Percentiles rank a stretch among this genome's conserved stretches.
Evolutionary conservation across 768 basidiomycete species (phyloP).

Genomic region (Filobasidium floriforme): DNA sequence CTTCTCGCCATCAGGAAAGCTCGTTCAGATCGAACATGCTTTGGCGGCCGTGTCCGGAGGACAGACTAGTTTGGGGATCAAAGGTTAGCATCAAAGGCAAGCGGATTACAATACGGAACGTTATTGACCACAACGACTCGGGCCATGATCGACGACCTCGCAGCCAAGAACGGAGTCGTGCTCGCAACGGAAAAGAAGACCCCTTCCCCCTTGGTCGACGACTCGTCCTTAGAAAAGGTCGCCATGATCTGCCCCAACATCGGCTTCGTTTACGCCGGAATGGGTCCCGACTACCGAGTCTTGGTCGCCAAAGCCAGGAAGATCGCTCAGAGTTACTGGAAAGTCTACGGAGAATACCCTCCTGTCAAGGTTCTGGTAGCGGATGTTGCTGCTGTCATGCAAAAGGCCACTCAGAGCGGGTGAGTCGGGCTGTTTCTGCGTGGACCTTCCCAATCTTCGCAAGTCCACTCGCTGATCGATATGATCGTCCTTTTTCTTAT

Average conservation of each 20-base stretch:
- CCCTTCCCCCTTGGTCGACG: conserved; percentile 93
- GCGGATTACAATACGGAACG: no score
- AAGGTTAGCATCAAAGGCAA: conserved; percentile 57
- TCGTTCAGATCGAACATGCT: conserved; percentile 99
- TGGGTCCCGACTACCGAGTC: conserved; percentile 97
- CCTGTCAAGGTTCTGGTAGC: conserved; percentile 92
- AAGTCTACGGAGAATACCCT: conserved; percentile 96
- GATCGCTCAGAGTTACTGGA: conserved; percentile 98
- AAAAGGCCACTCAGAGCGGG: conserved; percentile 98
- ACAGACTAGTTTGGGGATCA: conserved; percentile 95
- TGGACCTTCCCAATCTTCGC: background rate
- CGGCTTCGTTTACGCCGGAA: conserved; percentile 97
- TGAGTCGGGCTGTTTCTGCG: conserved; percentile 47
- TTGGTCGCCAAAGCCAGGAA: conserved; percentile 90
- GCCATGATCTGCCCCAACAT: conserved; percentile 97
- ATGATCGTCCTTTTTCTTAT: no score
- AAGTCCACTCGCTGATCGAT: background rate
- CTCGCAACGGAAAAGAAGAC: conserved; percentile 99
- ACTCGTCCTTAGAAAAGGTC: conserved; percentile 95
- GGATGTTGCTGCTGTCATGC: conserved; percentile 97
- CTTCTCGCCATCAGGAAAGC: conserved; percentile 94
- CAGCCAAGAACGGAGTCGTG: conserved; percentile 98
- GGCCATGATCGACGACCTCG: background rate
- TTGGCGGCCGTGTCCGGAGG: conserved; percentile 91
- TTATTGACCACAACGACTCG: no score